phyloP scores from a whole-genome alignment of 495 filamentous ascomycete species.

The Hypoxylon trugodes region DNA sequence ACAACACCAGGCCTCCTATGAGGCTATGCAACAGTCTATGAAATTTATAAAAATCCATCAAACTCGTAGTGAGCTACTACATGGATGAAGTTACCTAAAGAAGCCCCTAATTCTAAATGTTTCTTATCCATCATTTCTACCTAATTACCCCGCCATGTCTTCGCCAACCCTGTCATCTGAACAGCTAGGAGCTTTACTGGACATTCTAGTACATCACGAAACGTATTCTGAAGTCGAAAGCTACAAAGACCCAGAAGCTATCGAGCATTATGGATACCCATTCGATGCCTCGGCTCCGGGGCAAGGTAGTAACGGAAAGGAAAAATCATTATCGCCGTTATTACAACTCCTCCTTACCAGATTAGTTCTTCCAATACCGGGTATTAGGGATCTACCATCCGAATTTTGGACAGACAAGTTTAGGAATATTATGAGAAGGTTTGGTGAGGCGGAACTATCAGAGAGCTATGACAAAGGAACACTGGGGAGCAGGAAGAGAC shows the following conservation, averaged over 20 bases:
- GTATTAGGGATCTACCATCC: constrained; percentile 60
- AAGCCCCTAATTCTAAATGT: background rate
- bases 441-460: constrained; percentile 67
- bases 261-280: constrained; percentile 67
- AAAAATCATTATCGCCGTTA: constrained; percentile 59
- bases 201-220: constrained; percentile 71
- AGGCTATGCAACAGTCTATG: background rate
- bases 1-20: too few relatives aligned
- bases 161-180: constrained; percentile 48
- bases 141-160: constrained; percentile 22
- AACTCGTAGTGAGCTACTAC: background rate
- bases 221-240: constrained; percentile 68
- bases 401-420: constrained; percentile 66
- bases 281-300: constrained; percentile 45
- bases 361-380: constrained; percentile 65
- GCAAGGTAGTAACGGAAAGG: background rate
- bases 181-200: constrained; percentile 68
- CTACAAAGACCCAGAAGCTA: constrained; percentile 63
- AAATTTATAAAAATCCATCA: constrained; percentile 4
- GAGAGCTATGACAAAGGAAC: constrained; percentile 76
- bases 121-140: background rate
- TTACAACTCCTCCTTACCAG: constrained; percentile 66
- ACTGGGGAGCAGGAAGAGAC: constrained; percentile 68
- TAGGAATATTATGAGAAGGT: constrained; percentile 55
- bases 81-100: background rate